A percentile compares a stretch with the other conserved stretches of the same genome.
These are phyloP conservation scores for Aegilops longissima DNA, from an alignment of 176 grass and related monocot species.

Conservation along the genomic window DNA sequence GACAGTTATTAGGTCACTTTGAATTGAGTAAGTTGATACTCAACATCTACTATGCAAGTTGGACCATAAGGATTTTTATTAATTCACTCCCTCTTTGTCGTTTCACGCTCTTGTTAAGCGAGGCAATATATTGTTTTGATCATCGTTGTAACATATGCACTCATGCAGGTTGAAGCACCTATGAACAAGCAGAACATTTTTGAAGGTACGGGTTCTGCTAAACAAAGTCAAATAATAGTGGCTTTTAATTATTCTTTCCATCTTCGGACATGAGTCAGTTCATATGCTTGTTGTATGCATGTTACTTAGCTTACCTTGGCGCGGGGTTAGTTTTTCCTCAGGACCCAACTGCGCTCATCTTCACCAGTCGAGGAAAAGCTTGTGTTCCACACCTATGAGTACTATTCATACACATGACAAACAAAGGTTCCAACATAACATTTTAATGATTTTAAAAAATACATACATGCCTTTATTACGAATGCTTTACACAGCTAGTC, in stretches of 20 bases:
- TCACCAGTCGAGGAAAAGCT: neutral
- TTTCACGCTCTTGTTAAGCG: constrained; percentile 9
- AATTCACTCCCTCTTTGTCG: neutral
- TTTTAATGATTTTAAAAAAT: neutral
- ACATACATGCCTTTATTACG: neutral
- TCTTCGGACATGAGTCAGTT: neutral
- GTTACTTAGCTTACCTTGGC: neutral
- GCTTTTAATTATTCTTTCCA: neutral
- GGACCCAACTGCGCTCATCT: neutral
- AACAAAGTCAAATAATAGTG: constrained; percentile 26
- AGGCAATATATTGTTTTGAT: constrained; percentile 5
- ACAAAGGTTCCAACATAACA: neutral
- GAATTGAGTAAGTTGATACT: neutral
- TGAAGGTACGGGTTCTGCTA: constrained; percentile 39
- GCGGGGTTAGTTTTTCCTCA: neutral
- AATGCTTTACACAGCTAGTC: neutral
- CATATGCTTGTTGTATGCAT: constrained; percentile 13
- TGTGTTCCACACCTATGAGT: neutral
- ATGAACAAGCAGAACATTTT: constrained; percentile 24
- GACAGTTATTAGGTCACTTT: neutral
- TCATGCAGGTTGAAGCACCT: constrained; percentile 36
- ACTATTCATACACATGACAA: neutral
- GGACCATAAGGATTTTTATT: neutral
- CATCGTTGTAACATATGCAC: constrained; percentile 11
- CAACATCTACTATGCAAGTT: constrained; percentile 7